A percentile compares a stretch with the other conserved stretches of the same genome.
phyloP scores from a whole-genome alignment of 1,139 yeast species.

The Kluyveromyces sp. region DNA sequence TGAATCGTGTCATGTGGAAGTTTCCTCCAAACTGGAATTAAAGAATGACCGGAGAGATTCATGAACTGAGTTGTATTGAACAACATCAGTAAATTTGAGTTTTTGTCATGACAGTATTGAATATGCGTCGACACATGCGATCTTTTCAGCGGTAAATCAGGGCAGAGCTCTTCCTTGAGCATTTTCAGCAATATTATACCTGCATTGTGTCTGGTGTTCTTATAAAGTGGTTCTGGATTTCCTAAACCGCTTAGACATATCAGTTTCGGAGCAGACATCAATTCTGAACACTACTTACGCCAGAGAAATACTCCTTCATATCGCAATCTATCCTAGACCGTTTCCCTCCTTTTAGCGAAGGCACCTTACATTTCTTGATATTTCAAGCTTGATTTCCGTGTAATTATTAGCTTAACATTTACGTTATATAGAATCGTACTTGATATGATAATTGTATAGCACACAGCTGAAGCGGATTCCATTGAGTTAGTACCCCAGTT shows the following conservation, averaged over 20 bases:
- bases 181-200: conserved; percentile 38
- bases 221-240: conserved; percentile 62
- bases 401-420: background rate
- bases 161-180: conserved; percentile 16
- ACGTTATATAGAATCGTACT: background rate
- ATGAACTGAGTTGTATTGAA: conserved; percentile 50
- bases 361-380: no score
- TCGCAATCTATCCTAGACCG: no score
- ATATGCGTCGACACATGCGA: conserved; percentile 12
- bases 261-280: background rate
- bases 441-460: background rate
- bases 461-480: no score
- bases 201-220: conserved; percentile 66
- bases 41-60: conserved; percentile 60
- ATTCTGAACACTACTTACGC: no score
- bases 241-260: conserved; percentile 56
- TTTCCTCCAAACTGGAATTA: conserved; percentile 42
- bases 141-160: conserved; percentile 13
- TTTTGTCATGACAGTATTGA: conserved; percentile 17
- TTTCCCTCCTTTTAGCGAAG: no score
- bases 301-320: no score
- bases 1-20: conserved; percentile 36
- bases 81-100: conserved; percentile 34
- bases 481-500: no score
- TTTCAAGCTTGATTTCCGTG: background rate